These are phyloP conservation scores for Pestalotiopsis fici DNA, from an alignment of 2,329 filamentous ascomycete species.

Conservation along the genomic window DNA sequence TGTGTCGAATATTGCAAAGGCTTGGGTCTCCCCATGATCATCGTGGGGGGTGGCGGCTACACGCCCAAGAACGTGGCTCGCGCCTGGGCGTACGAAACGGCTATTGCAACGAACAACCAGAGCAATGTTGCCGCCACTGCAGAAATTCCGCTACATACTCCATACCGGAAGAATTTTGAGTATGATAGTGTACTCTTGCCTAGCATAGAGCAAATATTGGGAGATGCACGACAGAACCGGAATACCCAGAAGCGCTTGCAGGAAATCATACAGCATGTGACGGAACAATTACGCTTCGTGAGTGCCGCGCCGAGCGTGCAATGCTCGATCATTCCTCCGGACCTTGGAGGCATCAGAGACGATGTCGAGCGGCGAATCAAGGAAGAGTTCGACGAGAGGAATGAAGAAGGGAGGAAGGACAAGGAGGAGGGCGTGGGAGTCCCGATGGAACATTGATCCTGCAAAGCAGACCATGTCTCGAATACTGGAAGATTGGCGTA, in stretches of 20 bases:
- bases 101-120: conserved; percentile 78
- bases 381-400: conserved; percentile 62
- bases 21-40: conserved; percentile 77
- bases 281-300: conserved; percentile 85
- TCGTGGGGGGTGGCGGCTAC: conserved; percentile 94
- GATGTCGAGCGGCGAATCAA: conserved; percentile 69
- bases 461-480: too few species aligned
- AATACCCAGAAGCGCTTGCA: conserved; percentile 77
- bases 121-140: conserved; percentile 62
- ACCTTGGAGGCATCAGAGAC: conserved; percentile 67
- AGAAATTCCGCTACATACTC: conserved; percentile 76
- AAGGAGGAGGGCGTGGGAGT: conserved; percentile 60
- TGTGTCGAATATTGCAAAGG: conserved; percentile 89
- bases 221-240: conserved; percentile 73
- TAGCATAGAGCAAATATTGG: conserved; percentile 71
- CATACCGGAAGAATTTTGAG: conserved; percentile 81
- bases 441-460: conserved; percentile 2
- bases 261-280: conserved; percentile 75
- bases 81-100: conserved; percentile 96
- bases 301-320: conserved; percentile 85
- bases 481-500: too few species aligned
- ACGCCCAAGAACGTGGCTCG: conserved; percentile 95
- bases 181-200: conserved; percentile 86
- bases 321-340: conserved; percentile 77
- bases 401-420: conserved; percentile 52